Conservation (phyloP, 2,329 filamentous ascomycete species). For the Penicillium brevicompactum region DNA sequence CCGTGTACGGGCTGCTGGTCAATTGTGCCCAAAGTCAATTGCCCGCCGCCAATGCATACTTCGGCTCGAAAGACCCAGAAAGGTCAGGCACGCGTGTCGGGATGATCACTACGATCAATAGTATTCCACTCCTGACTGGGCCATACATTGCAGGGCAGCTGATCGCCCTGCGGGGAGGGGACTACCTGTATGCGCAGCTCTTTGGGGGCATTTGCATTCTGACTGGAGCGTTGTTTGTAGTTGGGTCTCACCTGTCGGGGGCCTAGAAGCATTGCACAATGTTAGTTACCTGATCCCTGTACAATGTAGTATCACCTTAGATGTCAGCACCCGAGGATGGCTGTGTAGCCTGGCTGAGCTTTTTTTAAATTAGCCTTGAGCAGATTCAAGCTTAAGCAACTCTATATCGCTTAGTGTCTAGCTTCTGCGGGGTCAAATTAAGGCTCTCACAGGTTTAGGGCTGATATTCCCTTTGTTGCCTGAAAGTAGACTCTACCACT, state of each 20-base stretch:
- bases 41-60: slow-evolving; percentile 41
- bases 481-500: too few relatives aligned
- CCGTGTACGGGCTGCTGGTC: slow-evolving; percentile 48
- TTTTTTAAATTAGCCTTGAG: too few relatives aligned
- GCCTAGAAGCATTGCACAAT: background rate
- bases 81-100: slow-evolving; percentile 52
- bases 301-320: too few relatives aligned
- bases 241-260: slow-evolving; percentile 8
- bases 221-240: slow-evolving; percentile 10
- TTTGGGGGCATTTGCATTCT: slow-evolving; percentile 39
- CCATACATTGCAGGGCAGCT: slow-evolving; percentile 52
- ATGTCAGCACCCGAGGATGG: background rate
- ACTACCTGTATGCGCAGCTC: slow-evolving; percentile 49
- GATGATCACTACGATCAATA: slow-evolving; percentile 51
- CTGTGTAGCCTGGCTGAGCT: too few relatives aligned
- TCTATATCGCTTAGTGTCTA: too few relatives aligned
- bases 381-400: too few relatives aligned
- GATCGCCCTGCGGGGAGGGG: slow-evolving; percentile 43
- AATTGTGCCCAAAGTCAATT: slow-evolving; percentile 51
- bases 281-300: too few relatives aligned
- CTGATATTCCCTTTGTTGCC: too few relatives aligned
- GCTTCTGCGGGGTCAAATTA: too few relatives aligned
- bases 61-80: slow-evolving; percentile 48
- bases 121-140: slow-evolving; percentile 48
- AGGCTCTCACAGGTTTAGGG: too few relatives aligned